phyloP scores from a whole-genome alignment of 2,329 filamentous ascomycete species.

The Fusarium neocosmosporiellum region DNA sequence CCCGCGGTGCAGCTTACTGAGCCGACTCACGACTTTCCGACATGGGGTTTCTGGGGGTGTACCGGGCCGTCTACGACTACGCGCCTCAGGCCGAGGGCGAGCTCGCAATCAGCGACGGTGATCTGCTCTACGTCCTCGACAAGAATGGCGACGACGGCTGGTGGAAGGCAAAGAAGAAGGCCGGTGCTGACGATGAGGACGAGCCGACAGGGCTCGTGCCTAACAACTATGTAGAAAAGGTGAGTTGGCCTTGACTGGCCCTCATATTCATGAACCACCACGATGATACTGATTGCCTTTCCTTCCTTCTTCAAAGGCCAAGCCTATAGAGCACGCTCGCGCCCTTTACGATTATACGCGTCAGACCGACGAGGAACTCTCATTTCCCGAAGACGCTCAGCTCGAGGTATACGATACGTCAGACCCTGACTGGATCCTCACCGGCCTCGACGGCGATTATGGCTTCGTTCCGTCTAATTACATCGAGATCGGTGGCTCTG shows the following conservation, averaged over 20 bases:
- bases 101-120: conserved; percentile 85
- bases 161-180: conserved; percentile 97
- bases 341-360: conserved; percentile 98
- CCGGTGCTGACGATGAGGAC: conserved; percentile 84
- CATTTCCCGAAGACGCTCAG: conserved; percentile 88
- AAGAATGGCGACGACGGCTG: conserved; percentile 83
- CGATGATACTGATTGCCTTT: conserved; percentile 3
- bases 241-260: conserved; percentile 50
- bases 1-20: conserved; percentile 36
- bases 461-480: conserved; percentile 98
- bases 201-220: conserved; percentile 92
- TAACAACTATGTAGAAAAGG: conserved; percentile 95
- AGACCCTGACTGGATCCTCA: conserved; percentile 96
- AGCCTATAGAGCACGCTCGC: conserved; percentile 76
- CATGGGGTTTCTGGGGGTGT: conserved; percentile 95
- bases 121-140: conserved; percentile 88
- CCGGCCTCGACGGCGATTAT: conserved; percentile 85
- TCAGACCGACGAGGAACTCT: conserved; percentile 97
- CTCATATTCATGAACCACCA: background rate
- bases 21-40: conserved; percentile 38
- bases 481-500: conserved; percentile 75
- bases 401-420: conserved; percentile 89
- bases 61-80: conserved; percentile 93
- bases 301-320: conserved; percentile 56
- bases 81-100: conserved; percentile 86